These are phyloP conservation scores for Evernia prunastri DNA, from an alignment of 495 filamentous ascomycete genomes.

Conservation along the genomic window DNA sequence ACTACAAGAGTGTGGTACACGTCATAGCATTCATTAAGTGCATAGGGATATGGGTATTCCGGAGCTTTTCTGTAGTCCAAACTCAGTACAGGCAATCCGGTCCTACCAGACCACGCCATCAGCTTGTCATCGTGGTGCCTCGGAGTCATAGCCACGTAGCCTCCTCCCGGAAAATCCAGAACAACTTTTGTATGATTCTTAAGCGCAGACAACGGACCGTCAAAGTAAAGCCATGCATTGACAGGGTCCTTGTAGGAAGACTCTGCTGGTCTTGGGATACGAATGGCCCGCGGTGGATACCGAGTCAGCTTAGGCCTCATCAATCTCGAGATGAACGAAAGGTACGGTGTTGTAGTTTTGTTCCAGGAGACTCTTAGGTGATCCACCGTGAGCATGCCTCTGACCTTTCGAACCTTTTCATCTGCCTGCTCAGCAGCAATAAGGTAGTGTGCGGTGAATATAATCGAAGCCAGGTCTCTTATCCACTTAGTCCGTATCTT, in stretches of 20 bases:
- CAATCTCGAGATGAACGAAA: conserved; percentile 60
- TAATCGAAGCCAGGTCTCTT: conserved; percentile 70
- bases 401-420: conserved; percentile 91
- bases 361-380: conserved; percentile 94
- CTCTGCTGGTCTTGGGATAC: conserved; percentile 70
- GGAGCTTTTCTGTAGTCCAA: conserved; percentile 93
- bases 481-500: conserved; percentile 75
- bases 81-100: conserved; percentile 77
- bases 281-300: conserved; percentile 71
- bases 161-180: conserved; percentile 87
- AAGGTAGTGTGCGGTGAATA: conserved; percentile 84
- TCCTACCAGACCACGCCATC: conserved; percentile 79
- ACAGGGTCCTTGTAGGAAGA: conserved; percentile 79
- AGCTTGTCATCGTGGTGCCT: conserved; percentile 88
- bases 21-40: conserved; percentile 93
- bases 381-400: conserved; percentile 79
- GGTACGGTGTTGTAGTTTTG: conserved; percentile 78
- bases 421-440: conserved; percentile 90
- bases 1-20: conserved; percentile 77
- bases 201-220: conserved; percentile 73
- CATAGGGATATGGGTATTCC: conserved; percentile 91
- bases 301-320: conserved; percentile 71
- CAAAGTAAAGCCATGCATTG: conserved; percentile 87
- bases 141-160: conserved; percentile 93
- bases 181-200: conserved; percentile 74